Percentiles rank a stretch among this genome's conserved stretches.
Conservation (phyloP, 495 filamentous ascomycete genomes). For the Penicillium goetzii region DNA sequence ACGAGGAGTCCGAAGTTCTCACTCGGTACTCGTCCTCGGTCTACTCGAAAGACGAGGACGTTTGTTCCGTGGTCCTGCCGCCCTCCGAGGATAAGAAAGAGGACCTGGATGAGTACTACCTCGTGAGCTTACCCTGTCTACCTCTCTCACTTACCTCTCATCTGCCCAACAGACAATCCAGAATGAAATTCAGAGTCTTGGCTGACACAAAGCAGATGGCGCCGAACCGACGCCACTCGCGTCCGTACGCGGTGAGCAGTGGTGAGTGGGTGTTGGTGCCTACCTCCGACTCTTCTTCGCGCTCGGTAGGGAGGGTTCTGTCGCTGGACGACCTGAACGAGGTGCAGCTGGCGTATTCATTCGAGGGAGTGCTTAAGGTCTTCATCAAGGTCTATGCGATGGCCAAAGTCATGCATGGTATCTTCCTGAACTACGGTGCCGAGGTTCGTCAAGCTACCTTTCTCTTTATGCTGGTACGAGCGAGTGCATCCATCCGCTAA, state of each 20-base stretch:
- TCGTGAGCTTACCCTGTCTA: not conserved
- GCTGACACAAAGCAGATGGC: constrained; percentile 22
- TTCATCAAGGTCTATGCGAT: constrained; percentile 40
- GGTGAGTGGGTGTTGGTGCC: constrained; percentile 38
- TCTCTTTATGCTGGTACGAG: not conserved
- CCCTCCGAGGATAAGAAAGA: not conserved
- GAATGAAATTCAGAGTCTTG: not conserved
- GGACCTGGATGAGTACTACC: not conserved
- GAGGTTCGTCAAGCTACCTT: constrained; percentile 30
- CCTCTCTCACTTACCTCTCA: not conserved
- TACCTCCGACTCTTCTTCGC: constrained; percentile 10
- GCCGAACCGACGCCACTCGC: constrained; percentile 26
- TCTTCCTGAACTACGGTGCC: constrained; percentile 38
- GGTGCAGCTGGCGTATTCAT: constrained; percentile 24
- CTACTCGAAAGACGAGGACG: constrained; percentile 9
- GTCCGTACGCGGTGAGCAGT: constrained; percentile 40
- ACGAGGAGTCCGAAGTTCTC: not conserved
- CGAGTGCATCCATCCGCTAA: not conserved
- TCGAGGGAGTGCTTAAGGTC: constrained; percentile 31
- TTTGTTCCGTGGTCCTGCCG: not conserved
- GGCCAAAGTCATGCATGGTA: constrained; percentile 41
- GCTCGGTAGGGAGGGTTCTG: constrained; percentile 16
- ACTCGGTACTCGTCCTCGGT: constrained; percentile 4
- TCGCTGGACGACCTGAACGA: constrained; percentile 25
- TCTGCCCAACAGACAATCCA: not conserved